Percentiles rank a stretch among this genome's conserved stretches.
These are phyloP conservation scores for Fragilariopsis cylindrus DNA, from an alignment of 108 stramenopile species.

Conservation along the genomic window DNA sequence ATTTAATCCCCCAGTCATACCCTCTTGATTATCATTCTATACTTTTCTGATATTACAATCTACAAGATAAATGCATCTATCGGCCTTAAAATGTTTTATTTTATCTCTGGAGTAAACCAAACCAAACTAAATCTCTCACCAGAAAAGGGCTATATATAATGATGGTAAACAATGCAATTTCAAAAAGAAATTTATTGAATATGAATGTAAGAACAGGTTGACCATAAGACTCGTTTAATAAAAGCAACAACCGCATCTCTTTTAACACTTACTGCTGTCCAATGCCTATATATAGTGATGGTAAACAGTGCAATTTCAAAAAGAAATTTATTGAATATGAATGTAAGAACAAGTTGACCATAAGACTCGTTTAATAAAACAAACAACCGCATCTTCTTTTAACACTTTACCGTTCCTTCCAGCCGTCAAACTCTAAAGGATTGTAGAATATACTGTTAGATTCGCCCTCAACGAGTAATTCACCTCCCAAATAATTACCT, in stretches of 20 bases:
- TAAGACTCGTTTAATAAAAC: too few species aligned
- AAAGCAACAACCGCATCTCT: too few species aligned
- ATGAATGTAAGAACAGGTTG: too few species aligned
- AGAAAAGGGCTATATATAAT: conserved; percentile 28
- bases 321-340: too few species aligned
- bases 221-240: too few species aligned
- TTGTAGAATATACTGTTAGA: conserved; percentile 74
- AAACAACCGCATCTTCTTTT: too few species aligned
- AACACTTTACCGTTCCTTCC: conserved; percentile 41
- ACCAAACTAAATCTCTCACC: conserved; percentile 90
- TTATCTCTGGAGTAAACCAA: conserved; percentile 83
- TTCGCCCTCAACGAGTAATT: conserved; percentile 75
- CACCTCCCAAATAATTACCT: conserved; percentile 85
- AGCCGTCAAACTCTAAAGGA: conserved; percentile 90
- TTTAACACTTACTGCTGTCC: conserved; percentile 53
- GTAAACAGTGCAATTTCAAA: conserved; percentile 87
- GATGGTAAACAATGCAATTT: conserved; percentile 77
- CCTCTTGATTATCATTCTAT: too few species aligned
- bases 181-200: conserved; percentile 38
- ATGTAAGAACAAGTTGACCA: too few species aligned
- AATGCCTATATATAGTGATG: too few species aligned
- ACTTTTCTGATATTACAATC: too few species aligned
- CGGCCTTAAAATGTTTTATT: background rate
- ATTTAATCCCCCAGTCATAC: too few species aligned
- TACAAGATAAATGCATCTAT: too few species aligned